Percentiles rank a stretch among this genome's conserved stretches.
Conservation (phyloP, 371 early-diverging fungal genomes). For the Mortierella sp. region DNA sequence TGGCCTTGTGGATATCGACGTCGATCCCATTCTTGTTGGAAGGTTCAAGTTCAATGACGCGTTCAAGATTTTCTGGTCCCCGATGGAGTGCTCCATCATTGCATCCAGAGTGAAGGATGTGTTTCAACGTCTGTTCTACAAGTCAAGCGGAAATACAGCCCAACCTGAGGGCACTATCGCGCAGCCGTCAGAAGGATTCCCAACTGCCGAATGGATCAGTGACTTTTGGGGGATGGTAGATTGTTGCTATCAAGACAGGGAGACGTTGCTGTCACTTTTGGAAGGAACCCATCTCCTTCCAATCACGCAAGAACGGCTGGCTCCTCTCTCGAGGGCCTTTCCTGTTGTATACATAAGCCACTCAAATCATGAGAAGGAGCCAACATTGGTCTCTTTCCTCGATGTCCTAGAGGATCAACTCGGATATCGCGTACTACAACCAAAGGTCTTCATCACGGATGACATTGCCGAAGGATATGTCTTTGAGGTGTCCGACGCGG, state of each 20-base stretch:
- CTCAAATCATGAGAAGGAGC: background rate
- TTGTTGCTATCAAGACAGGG: background rate
- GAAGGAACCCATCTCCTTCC: slow-evolving; percentile 16
- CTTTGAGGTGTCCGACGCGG: slow-evolving; percentile 1
- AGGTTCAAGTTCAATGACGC: background rate
- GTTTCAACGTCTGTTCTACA: background rate
- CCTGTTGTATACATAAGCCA: background rate
- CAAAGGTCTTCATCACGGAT: background rate
- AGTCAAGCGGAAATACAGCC: too few species aligned
- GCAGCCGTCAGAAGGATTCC: slow-evolving; percentile 8
- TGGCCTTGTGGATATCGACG: slow-evolving; percentile 14
- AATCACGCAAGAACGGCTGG: slow-evolving; percentile 3
- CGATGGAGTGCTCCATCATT: background rate
- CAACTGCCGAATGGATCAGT: slow-evolving; percentile 17
- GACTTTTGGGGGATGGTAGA: slow-evolving; percentile 22
- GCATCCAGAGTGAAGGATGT: background rate
- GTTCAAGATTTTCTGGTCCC: slow-evolving; percentile 9
- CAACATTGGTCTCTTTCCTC: background rate
- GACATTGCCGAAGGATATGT: background rate
- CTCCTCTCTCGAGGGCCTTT: slow-evolving; percentile 14
- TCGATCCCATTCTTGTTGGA: background rate
- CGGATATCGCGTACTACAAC: slow-evolving; percentile 10
- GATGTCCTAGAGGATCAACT: slow-evolving; percentile 11
- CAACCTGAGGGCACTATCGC: slow-evolving; percentile 1
- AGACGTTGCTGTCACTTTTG: background rate